Evolutionary conservation across 345 rosid species (phyloP), one percentile per base, ranked within the genome.

Genomic region (Firmiana major): DNA sequence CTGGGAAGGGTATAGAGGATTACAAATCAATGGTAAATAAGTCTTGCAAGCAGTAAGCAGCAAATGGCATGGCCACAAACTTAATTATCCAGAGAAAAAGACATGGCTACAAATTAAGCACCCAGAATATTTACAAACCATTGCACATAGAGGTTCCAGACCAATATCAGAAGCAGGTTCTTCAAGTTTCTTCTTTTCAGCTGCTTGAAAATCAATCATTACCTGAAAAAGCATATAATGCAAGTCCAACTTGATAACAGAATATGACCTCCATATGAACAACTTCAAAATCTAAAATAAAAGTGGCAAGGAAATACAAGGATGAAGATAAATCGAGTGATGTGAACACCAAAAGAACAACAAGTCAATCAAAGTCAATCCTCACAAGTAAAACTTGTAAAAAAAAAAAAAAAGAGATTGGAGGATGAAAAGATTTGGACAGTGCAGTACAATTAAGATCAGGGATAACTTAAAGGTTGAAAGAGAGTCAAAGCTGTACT

Each of bases 171-270:
- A 90, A 83, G 97, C 93, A 22, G 95, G 97, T 80, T 97, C 99
- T 68, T 84, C 91, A 84, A 94, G 89, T 86, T 94, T 90, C 82
- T 87, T 83, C 84, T 88, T 91, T 84, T 97, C 94, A 76, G 99
- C 97, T 66, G 91, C 95, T 94, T 97, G 99, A 82, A 97, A 97
- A 85, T 97, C 99, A 63, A 94, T 90, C 98, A 97, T 94, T 81
- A 96, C 99, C 99, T 96, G 84, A 80, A 78, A 79, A 75, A 77
- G 67, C 74, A 76, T 15, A 31, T 31, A 28, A 49, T 28, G 15
- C 17, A 17, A 1, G 26, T 31, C 26, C 9, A 31, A 51, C 51
- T 49, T 51, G 51, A 43, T 17, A 70, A 70, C 36, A 49, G 21
- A 67, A 72, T 54, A 26, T 8, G n/a, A 46, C 40, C n/a, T 77